These are phyloP conservation scores for Zasmidium cellare DNA, from an alignment of 2,329 filamentous ascomycete species.

Conservation along the genomic window DNA sequence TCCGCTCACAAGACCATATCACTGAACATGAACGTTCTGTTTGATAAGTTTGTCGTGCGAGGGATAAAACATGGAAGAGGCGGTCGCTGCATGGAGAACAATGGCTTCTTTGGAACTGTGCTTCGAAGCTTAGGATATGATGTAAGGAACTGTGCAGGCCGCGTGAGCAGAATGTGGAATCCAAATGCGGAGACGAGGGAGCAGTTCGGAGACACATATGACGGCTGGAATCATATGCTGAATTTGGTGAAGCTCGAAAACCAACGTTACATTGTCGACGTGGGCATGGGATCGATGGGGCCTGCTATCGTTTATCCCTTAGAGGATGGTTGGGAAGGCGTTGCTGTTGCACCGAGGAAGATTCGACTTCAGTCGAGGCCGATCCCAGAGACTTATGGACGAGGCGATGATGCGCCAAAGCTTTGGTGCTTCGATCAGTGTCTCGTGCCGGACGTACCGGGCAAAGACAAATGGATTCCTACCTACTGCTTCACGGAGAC, in stretches of 20 bases:
- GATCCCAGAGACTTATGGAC: conserved; percentile 24
- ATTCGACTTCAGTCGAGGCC: conserved; percentile 27
- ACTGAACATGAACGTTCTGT: conserved; percentile 52
- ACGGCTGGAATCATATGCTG: conserved; percentile 45
- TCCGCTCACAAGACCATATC: conserved; percentile 49
- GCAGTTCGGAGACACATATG: conserved; percentile 25
- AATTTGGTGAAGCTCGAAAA: conserved; percentile 41
- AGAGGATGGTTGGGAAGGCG: conserved; percentile 25
- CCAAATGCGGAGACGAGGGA: conserved; percentile 19
- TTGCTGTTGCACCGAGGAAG: conserved; percentile 17
- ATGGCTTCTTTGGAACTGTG: conserved; percentile 53
- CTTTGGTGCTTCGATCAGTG: conserved; percentile 46
- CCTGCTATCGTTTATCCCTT: conserved; percentile 42
- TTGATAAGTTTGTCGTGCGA: conserved; percentile 52
- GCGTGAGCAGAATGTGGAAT: conserved; percentile 37
- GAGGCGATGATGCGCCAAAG: conserved; percentile 32
- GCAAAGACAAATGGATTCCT: conserved; percentile 53
- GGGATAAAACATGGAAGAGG: conserved; percentile 44
- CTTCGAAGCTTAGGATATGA: conserved; percentile 54
- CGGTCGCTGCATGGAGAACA: conserved; percentile 63
- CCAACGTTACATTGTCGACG: conserved; percentile 39
- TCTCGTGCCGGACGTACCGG: conserved; percentile 29
- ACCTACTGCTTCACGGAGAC: conserved; percentile 67
- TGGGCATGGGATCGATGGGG: conserved; percentile 42
- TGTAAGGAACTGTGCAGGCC: conserved; percentile 41